Evolutionary conservation across 495 filamentous ascomycete species (phyloP), one percentile per base, ranked within the genome.

Genomic region (Hypoxylon rickii): DNA sequence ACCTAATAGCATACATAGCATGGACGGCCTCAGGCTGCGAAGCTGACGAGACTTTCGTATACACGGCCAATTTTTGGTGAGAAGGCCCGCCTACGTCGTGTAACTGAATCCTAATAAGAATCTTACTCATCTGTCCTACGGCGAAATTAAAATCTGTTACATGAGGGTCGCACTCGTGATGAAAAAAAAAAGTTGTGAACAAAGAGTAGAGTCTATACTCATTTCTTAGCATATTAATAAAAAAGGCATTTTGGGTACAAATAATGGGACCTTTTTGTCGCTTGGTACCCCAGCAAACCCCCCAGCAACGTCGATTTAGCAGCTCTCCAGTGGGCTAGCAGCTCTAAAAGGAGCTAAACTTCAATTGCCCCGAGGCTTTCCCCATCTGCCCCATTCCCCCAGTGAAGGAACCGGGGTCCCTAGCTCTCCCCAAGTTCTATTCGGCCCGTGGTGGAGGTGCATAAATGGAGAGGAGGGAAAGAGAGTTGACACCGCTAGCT

Each of bases 371-470:
- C 57, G 57, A 61, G 47, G 7, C 49, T 61, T 61, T n/a, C n/a
- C n/a, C n/a, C n/a, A n/a, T n/a, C n/a, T n/a, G n/a, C n/a, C n/a
- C n/a, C n/a, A n/a, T n/a, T n/a, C n/a, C 51, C 51, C 51, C 51
- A 55, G 58, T 21, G 11, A 34, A 44, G 24, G 29, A 29, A 29
- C 51, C 21, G 15, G 51, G 57, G 44, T 39, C 51, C 58, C 58
- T 43, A 61, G 58, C 32, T 56, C 47, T 57, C 53, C 39, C 59
- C 59, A 53, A 63, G 33, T 44, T 63, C 53, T 63, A 63, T 63
- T 63, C 59, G 59, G 59, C 48, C 59, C 59, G 59, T 54, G 20
- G 53, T 57, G 49, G 53, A 40, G 43, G 7, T 34, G 48, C 53
- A 50, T 57, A 38, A 58, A 49, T 54, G 49, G 53, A 46, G 26